These are phyloP conservation scores for Artemisia princeps DNA, from an alignment of 140 eudicot species.

Conservation along the genomic window DNA sequence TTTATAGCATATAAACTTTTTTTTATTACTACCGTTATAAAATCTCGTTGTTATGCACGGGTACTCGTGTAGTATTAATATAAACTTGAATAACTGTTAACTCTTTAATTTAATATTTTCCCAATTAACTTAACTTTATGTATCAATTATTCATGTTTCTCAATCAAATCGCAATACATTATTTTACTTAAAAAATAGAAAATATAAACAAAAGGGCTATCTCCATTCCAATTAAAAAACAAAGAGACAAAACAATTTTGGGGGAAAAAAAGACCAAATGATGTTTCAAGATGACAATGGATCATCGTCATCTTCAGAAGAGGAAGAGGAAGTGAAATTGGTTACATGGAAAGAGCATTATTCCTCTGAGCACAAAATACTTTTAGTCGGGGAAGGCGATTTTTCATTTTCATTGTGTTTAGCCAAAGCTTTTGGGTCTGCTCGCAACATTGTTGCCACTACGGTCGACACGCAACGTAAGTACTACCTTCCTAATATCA, in stretches of 20 bases:
- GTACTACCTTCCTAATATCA: not conserved
- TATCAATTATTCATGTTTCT: too few species aligned
- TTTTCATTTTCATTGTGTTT: slow-evolving; percentile 41
- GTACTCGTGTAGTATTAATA: too few species aligned
- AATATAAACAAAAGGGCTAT: too few species aligned
- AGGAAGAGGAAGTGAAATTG: slow-evolving; percentile 6
- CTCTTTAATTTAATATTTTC: too few species aligned
- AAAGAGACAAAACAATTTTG: not conserved
- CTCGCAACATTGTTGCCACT: slow-evolving; percentile 39
- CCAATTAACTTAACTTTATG: too few species aligned
- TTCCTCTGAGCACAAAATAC: slow-evolving; percentile 36
- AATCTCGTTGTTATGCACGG: too few species aligned
- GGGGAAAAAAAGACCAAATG: slow-evolving; percentile 18
- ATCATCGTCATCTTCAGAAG: not conserved
- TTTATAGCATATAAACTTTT: too few species aligned
- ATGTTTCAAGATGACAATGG: not conserved
- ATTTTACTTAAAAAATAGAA: too few species aligned
- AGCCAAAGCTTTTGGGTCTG: slow-evolving; percentile 32
- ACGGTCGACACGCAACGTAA: slow-evolving; percentile 32
- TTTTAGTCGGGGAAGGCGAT: slow-evolving; percentile 47
- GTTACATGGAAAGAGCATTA: slow-evolving; percentile 36
- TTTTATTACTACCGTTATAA: too few species aligned
- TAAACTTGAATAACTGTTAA: too few species aligned
- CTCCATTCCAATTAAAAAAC: too few species aligned
- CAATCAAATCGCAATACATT: too few species aligned